Percentiles rank a stretch among this genome's conserved stretches.
Conservation (phyloP, 768 basidiomycete species). For the Saitozyma sp. region DNA sequence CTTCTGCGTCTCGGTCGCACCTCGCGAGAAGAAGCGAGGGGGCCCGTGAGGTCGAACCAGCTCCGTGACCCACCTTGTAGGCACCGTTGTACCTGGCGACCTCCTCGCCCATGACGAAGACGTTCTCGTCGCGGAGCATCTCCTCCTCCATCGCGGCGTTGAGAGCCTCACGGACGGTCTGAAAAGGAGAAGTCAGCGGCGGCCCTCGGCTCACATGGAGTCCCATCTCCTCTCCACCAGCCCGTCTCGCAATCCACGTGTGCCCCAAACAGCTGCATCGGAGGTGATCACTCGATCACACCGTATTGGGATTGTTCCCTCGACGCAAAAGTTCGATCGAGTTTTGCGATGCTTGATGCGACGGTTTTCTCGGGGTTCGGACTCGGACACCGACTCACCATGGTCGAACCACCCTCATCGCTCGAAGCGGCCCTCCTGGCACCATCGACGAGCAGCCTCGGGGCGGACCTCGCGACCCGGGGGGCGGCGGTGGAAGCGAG, state of each 20-base stretch:
- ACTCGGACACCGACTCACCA: slow-evolving; percentile 35
- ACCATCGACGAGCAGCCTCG: slow-evolving; percentile 35
- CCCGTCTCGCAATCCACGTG: no score
- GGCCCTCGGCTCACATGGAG: background rate
- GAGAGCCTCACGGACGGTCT: slow-evolving; percentile 96
- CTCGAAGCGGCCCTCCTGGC: slow-evolving; percentile 37
- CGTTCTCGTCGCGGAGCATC: slow-evolving; percentile 91
- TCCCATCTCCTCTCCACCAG: no score
- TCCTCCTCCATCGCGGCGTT: slow-evolving; percentile 99
- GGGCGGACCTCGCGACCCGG: slow-evolving; percentile 37
- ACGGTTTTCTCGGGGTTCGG: no score
- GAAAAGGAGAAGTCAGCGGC: background rate
- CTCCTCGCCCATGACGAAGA: slow-evolving; percentile 95
- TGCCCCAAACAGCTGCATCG: no score
- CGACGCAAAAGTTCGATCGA: no score
- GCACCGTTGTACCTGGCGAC: slow-evolving; percentile 88
- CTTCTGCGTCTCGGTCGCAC: background rate
- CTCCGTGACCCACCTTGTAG: slow-evolving; percentile 45
- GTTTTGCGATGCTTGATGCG: no score
- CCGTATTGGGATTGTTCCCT: no score
- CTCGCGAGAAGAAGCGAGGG: background rate
- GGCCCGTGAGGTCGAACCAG: background rate
- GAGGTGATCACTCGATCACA: no score
- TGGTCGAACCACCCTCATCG: slow-evolving; percentile 40
- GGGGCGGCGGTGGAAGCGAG: slow-evolving; percentile 41